Percentiles rank a stretch among this genome's conserved stretches.
These are phyloP conservation scores for Teunomyces stri DNA, from an alignment of 805 yeast species.

Conservation along the genomic window DNA sequence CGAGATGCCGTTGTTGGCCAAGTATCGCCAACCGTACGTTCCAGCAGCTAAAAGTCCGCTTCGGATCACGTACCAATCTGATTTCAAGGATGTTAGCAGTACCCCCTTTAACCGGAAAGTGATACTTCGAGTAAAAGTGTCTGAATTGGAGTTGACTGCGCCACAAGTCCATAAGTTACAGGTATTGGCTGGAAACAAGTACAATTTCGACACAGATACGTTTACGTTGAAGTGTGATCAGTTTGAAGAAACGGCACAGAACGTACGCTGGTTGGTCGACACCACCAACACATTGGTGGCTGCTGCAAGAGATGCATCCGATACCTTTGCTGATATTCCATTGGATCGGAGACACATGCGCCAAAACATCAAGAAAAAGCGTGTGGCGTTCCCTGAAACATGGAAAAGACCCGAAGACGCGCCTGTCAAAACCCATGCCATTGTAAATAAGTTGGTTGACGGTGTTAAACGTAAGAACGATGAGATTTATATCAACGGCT, in stretches of 20 bases:
- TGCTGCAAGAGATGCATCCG: conserved; percentile 65
- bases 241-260: conserved; percentile 79
- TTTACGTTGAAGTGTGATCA: conserved; percentile 65
- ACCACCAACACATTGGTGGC: conserved; percentile 57
- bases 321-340: conserved; percentile 72
- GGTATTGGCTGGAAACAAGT: conserved; percentile 76
- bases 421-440: conserved; percentile 45
- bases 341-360: conserved; percentile 72
- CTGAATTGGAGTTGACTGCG: conserved; percentile 51
- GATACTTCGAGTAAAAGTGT: conserved; percentile 51
- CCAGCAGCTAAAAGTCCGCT: conserved; percentile 53
- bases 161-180: conserved; percentile 69
- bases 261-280: conserved; percentile 70
- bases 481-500: too few species aligned
- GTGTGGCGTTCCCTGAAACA: conserved; percentile 61
- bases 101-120: conserved; percentile 69
- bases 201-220: conserved; percentile 55
- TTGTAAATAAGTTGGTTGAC: conserved; percentile 33
- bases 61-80: conserved; percentile 61
- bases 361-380: conserved; percentile 38
- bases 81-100: conserved; percentile 67
- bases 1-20: conserved; percentile 82
- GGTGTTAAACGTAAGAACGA: conserved; percentile 30
- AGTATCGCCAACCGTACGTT: conserved; percentile 67
- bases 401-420: conserved; percentile 75